These are phyloP conservation scores for Lachnellula subtilissima DNA, from an alignment of 2,329 filamentous ascomycete species.

Conservation along the genomic window DNA sequence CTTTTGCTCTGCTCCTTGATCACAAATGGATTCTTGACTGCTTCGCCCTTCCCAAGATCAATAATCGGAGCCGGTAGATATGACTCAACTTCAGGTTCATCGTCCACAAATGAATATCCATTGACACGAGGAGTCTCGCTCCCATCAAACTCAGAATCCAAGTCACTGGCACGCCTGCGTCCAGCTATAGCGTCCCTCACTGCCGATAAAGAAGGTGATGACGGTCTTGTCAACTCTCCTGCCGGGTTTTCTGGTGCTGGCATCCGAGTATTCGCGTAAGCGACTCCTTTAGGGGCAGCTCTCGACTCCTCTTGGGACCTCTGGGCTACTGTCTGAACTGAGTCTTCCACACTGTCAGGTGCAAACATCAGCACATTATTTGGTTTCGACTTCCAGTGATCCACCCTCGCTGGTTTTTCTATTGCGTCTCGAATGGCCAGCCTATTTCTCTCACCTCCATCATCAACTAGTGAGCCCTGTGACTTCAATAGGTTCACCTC, in stretches of 20 bases:
- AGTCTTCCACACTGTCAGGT: conserved; percentile 60
- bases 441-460: conserved; percentile 51
- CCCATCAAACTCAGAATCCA: conserved; percentile 53
- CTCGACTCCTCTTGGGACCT: conserved; percentile 64
- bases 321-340: conserved; percentile 58
- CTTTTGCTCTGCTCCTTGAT: conserved; percentile 69
- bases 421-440: conserved; percentile 63
- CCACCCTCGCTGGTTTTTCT: conserved; percentile 69
- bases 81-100: conserved; percentile 54
- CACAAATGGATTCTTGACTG: conserved; percentile 74
- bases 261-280: conserved; percentile 80
- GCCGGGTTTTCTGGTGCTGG: conserved; percentile 43
- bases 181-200: conserved; percentile 81
- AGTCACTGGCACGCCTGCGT: conserved; percentile 55
- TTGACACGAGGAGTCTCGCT: conserved; percentile 84
- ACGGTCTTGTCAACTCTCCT: conserved; percentile 46
- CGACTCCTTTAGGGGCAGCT: conserved; percentile 70
- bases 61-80: conserved; percentile 42
- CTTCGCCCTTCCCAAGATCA: conserved; percentile 53
- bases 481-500: conserved; percentile 48
- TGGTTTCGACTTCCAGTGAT: conserved; percentile 69
- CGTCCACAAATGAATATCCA: conserved; percentile 91
- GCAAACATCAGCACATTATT: conserved; percentile 86
- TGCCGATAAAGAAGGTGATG: conserved; percentile 79
- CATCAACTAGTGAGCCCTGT: conserved; percentile 45